Conservation (phyloP, 345 rosid species). For the Gossypium anomalum region DNA sequence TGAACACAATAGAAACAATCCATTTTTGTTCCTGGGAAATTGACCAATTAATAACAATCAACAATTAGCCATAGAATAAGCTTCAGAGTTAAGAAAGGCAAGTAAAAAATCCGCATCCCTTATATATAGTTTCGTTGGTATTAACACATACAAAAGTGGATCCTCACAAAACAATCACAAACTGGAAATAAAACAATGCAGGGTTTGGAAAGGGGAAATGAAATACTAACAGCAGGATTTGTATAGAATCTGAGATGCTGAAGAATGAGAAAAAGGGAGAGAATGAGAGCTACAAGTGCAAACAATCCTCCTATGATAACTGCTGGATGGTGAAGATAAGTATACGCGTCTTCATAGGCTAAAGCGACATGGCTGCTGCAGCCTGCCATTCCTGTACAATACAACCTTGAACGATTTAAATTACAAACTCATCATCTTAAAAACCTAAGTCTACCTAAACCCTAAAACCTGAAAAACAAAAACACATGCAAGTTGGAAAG, state of each 20-base stretch:
- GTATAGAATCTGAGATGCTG: conserved; percentile 82
- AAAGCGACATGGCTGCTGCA: not conserved
- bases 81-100: not conserved
- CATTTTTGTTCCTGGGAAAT: conserved; percentile 79
- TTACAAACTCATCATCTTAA: not conserved
- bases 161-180: not conserved
- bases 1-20: conserved; percentile 66
- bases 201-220: not conserved
- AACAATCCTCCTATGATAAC: conserved; percentile 59
- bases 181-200: not conserved
- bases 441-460: not conserved
- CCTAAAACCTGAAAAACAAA: not conserved
- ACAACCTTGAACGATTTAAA: not conserved
- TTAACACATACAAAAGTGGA: not conserved
- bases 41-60: not conserved
- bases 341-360: conserved; percentile 25
- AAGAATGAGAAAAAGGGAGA: conserved; percentile 49
- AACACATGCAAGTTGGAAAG: not conserved
- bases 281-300: conserved; percentile 47
- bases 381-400: not conserved
- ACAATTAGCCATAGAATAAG: not conserved
- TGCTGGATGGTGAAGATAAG: conserved; percentile 52
- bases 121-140: no score
- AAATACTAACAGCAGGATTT: conserved; percentile 56
- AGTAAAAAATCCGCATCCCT: not conserved